phyloP scores from a whole-genome alignment of 306 rosid species.

The Gillenia trifoliata region DNA sequence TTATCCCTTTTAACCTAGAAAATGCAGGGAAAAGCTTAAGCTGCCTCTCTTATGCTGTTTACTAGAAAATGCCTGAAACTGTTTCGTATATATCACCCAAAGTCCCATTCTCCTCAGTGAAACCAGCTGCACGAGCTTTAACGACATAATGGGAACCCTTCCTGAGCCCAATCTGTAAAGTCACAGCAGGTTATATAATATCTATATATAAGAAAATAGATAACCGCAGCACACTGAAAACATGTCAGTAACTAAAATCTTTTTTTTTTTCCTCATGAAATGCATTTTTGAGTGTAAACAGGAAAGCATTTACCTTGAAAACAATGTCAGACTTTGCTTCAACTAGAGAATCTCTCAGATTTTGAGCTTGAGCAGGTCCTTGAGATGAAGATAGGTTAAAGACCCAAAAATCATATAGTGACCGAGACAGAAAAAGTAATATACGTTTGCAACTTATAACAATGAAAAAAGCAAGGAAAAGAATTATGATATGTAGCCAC shows the following conservation, averaged over 20 bases:
- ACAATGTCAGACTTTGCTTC: slow-evolving; percentile 83
- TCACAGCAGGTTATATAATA: neutral
- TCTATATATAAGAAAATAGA: neutral
- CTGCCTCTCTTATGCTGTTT: too few species aligned
- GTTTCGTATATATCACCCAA: slow-evolving; percentile 92
- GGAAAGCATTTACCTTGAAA: slow-evolving; percentile 62
- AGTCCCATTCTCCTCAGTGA: too few species aligned
- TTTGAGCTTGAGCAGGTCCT: too few species aligned
- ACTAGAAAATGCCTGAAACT: slow-evolving; percentile 56
- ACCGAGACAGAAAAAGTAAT: too few species aligned
- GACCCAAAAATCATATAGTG: too few species aligned
- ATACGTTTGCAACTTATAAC: too few species aligned
- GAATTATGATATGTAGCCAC: too few species aligned
- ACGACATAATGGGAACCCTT: slow-evolving; percentile 91
- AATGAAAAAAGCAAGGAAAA: too few species aligned
- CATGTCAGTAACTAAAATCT: neutral
- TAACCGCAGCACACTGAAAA: neutral
- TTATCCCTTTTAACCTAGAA: neutral
- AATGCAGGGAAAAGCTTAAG: neutral
- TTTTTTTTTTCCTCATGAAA: neutral
- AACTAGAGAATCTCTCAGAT: too few species aligned
- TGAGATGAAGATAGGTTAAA: too few species aligned
- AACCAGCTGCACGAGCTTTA: slow-evolving; percentile 89
- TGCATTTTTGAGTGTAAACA: neutral
- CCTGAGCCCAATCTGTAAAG: slow-evolving; percentile 80